Evolutionary conservation across 2,329 filamentous ascomycete genomes (phyloP).

Genomic region (Fusarium robinianum): DNA sequence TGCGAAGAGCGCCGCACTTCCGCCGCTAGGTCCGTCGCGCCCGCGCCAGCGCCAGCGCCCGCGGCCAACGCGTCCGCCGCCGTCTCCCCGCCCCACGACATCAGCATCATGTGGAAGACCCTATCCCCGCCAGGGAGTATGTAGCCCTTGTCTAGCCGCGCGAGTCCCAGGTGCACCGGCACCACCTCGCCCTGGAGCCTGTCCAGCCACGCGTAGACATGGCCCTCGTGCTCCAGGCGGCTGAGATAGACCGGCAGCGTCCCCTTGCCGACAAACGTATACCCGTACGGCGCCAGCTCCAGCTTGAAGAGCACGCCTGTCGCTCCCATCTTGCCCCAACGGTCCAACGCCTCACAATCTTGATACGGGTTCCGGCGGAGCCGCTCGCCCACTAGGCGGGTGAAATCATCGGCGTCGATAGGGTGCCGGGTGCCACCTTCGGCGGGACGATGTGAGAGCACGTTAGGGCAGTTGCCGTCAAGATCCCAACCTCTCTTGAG

Average conservation of each 20-base stretch:
- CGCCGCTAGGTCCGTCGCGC: background rate
- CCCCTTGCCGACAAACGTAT: constrained; percentile 31
- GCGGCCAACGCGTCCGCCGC: background rate
- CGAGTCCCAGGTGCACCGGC: constrained; percentile 25
- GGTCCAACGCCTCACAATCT: constrained; percentile 13
- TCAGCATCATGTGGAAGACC: constrained; percentile 31
- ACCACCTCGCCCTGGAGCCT: constrained; percentile 27
- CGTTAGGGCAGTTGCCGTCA: constrained; percentile 30
- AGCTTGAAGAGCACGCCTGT: constrained; percentile 29
- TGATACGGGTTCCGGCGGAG: constrained; percentile 15
- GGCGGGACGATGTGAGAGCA: constrained; percentile 17
- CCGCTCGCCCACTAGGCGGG: constrained; percentile 9
- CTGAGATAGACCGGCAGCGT: constrained; percentile 1
- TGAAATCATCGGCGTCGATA: constrained; percentile 15
- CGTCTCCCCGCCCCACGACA: constrained; percentile 32
- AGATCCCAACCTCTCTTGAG: constrained; percentile 26
- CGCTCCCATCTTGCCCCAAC: constrained; percentile 10
- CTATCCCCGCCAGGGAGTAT: constrained; percentile 19
- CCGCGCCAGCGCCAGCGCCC: too few species aligned
- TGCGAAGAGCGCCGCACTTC: constrained; percentile 17
- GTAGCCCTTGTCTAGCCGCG: constrained; percentile 14
- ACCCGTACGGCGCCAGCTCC: constrained; percentile 24
- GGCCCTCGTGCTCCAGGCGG: constrained; percentile 22
- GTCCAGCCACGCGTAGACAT: constrained; percentile 25
- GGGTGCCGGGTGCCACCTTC: constrained; percentile 14